phyloP scores from a whole-genome alignment of 495 filamentous ascomycete species.

The Penicillium canescens region DNA sequence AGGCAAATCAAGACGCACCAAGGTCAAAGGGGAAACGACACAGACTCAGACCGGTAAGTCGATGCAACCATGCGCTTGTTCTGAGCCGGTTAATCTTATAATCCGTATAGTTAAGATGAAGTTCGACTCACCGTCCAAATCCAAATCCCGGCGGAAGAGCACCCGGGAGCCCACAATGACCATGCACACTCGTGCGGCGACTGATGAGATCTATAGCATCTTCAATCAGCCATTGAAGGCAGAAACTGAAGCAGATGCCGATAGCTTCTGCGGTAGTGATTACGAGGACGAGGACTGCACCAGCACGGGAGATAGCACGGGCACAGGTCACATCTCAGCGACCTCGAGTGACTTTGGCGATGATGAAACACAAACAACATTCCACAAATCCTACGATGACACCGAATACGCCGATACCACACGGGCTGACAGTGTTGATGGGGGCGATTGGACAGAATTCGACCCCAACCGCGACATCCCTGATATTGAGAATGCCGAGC shows the following conservation, averaged over 20 bases:
- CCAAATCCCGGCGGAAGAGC: slow-evolving; percentile 75
- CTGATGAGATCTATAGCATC: slow-evolving; percentile 94
- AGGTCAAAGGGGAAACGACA: slow-evolving; percentile 62
- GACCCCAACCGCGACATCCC: slow-evolving; percentile 72
- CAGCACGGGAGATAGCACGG: slow-evolving; percentile 80
- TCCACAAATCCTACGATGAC: slow-evolving; percentile 39
- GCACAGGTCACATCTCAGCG: slow-evolving; percentile 64
- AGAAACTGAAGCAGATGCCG: slow-evolving; percentile 40
- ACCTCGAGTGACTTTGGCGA: slow-evolving; percentile 66
- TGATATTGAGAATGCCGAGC: slow-evolving; percentile 30
- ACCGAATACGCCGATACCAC: slow-evolving; percentile 48
- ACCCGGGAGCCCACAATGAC: slow-evolving; percentile 91
- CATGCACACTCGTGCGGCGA: slow-evolving; percentile 89
- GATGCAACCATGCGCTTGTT: neutral
- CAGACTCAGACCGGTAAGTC: slow-evolving; percentile 73
- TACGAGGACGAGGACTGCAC: slow-evolving; percentile 76
- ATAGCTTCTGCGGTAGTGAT: slow-evolving; percentile 52
- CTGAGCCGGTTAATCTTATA: slow-evolving; percentile 19
- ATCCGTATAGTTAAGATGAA: slow-evolving; percentile 77
- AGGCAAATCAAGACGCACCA: slow-evolving; percentile 61
- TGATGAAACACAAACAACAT: slow-evolving; percentile 54
- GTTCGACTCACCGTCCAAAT: slow-evolving; percentile 77
- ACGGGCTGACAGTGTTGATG: slow-evolving; percentile 54
- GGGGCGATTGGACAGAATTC: slow-evolving; percentile 85
- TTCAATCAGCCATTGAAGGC: slow-evolving; percentile 87